Evolutionary conservation across 129 eudicot species (phyloP), one percentile per base, ranked within the genome.

Genomic region (Glebionis coronaria): DNA sequence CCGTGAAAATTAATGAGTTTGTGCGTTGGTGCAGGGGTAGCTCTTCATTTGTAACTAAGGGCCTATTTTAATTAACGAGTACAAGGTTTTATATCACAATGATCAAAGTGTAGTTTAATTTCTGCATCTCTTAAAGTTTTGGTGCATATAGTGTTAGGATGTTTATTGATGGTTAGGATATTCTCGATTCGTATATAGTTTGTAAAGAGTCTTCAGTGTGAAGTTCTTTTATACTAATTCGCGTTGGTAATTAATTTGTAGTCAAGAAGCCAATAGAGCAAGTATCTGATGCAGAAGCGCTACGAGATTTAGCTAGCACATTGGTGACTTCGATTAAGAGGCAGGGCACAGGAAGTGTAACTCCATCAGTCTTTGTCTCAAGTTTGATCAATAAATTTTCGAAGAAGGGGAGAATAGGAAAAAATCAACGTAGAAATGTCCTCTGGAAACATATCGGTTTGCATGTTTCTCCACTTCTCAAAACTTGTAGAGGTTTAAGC

Each of bases 231-330:
- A 29, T 29, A 55, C 56, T 40, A 56, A 38, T 49, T 52, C 31
- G 67, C 47, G 6, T 47, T 63, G 20, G 42, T 71, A 78, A 85
- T 82, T 71, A 78, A 85, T 82, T 2, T 53, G 67, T 74, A 87
- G 95, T 87, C 3, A 61, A 10, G 28, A 79, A 71, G 55, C 90
- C 95, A 20, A 76, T 87, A 66, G 95, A 87, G 49, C 90, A 83
- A 69, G 80, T 87, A 0, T 74, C 82, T 20, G 95, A 87, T 76
- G 95, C 90, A 31, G 90, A 79, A 69, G 82, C 87, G 7, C 61
- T 87, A 46, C 38, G 74, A 4, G 90, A 73, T 2, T 63, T 87
- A 6, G 75, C 87, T 6, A 72, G 25, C 56, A 65, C 80, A 4
- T 56, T 84, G 76, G 31, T 73, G 46, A 38, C 78, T 16, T 70